Percentiles rank a stretch among this genome's conserved stretches.
These are phyloP conservation scores for Sporothrix protearum DNA, from an alignment of 2,329 filamentous ascomycete species.

Conservation along the genomic window DNA sequence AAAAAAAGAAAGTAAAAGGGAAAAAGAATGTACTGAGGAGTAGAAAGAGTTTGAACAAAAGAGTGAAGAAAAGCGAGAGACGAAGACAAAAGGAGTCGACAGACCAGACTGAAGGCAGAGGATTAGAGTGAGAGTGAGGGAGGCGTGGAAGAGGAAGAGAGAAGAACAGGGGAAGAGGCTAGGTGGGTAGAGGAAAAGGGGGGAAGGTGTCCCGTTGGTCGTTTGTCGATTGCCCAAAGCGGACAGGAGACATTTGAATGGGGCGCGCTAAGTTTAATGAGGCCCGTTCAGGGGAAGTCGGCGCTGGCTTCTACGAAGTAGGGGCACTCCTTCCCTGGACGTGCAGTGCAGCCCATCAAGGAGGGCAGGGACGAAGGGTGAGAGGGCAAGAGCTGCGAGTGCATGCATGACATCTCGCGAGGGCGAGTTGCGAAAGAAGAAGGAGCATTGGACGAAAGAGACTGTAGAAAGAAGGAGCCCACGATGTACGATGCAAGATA, in stretches of 20 bases:
- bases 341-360: background rate
- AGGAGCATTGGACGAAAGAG: background rate
- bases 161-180: slow-evolving; percentile 26
- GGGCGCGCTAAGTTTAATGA: slow-evolving; percentile 45
- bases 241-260: slow-evolving; percentile 36
- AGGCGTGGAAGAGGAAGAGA: slow-evolving; percentile 29
- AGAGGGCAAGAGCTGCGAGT: background rate
- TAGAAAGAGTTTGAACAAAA: slow-evolving; percentile 5
- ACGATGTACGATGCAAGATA: too few species aligned
- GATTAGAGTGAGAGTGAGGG: too few species aligned
- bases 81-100: slow-evolving; percentile 26
- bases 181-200: slow-evolving; percentile 30
- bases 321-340: background rate
- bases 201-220: slow-evolving; percentile 30
- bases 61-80: slow-evolving; percentile 27
- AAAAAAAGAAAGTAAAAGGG: slow-evolving; percentile 30
- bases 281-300: slow-evolving; percentile 32
- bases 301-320: slow-evolving; percentile 6
- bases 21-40: too few species aligned
- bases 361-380: background rate
- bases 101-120: slow-evolving; percentile 21
- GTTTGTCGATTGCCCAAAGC: slow-evolving; percentile 39
- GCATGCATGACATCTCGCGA: background rate
- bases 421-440: background rate
- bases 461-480: background rate